phyloP scores from a whole-genome alignment of 371 early-diverging fungal species.

The Mucor sp. region DNA sequence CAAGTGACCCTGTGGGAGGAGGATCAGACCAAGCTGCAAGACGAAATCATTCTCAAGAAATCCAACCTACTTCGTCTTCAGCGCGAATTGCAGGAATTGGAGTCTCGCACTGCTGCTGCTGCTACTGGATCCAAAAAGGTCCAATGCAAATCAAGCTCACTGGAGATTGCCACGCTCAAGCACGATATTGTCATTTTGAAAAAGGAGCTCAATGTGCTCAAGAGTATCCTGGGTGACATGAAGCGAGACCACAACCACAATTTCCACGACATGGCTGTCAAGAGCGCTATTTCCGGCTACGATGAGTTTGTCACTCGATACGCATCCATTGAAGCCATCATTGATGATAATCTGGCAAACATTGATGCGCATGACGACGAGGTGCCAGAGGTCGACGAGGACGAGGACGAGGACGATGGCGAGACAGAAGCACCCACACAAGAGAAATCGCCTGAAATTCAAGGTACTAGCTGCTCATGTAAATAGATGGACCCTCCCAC shows the following conservation, averaged over 20 bases:
- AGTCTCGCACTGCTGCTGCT: neutral
- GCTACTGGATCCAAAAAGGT: conserved; percentile 1
- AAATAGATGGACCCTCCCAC: neutral
- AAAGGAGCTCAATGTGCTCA: conserved; percentile 41
- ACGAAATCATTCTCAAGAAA: conserved; percentile 36
- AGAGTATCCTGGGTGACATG: conserved; percentile 56
- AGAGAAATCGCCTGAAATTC: neutral
- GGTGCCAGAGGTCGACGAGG: conserved; percentile 19
- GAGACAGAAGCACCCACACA: neutral
- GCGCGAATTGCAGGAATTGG: conserved; percentile 21
- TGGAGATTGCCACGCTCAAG: conserved; percentile 32
- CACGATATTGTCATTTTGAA: conserved; percentile 36
- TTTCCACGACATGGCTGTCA: conserved; percentile 78
- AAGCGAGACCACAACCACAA: conserved; percentile 77
- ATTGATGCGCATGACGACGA: conserved; percentile 5
- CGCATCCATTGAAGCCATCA: conserved; percentile 24
- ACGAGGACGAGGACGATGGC: neutral
- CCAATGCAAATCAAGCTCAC: conserved; percentile 14
- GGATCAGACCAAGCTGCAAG: conserved; percentile 38
- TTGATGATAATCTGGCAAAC: conserved; percentile 31
- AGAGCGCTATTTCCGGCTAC: conserved; percentile 61
- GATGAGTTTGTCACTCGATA: conserved; percentile 56
- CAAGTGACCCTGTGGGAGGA: conserved; percentile 40
- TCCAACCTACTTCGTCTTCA: conserved; percentile 23
- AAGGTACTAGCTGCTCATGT: too few species aligned